Conservation (phyloP, 2,329 filamentous ascomycete genomes). For the Claviceps sp. region DNA sequence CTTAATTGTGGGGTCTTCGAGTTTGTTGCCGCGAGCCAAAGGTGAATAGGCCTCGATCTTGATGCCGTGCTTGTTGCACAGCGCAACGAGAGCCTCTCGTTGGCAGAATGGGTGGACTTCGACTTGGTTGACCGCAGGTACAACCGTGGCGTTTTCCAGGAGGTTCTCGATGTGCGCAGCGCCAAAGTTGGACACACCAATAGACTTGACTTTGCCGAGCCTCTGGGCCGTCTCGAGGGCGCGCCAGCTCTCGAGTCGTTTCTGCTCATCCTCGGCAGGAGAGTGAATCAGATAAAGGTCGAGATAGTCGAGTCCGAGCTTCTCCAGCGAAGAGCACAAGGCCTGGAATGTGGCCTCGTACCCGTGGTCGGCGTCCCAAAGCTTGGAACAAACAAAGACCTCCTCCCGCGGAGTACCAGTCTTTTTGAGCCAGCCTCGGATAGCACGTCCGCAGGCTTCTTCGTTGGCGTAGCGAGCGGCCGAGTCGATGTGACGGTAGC, state of each 20-base stretch:
- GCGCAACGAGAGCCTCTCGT: conserved; percentile 43
- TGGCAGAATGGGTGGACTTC: conserved; percentile 66
- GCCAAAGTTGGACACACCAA: conserved; percentile 72
- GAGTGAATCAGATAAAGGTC: conserved; percentile 56
- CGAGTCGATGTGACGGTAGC: conserved; percentile 41
- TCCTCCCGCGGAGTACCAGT: conserved; percentile 50
- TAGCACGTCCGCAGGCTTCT: conserved; percentile 54
- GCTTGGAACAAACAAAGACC: conserved; percentile 55
- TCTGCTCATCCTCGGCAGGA: conserved; percentile 54
- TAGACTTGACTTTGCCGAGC: conserved; percentile 50
- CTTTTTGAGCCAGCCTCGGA: conserved; percentile 53
- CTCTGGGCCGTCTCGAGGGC: conserved; percentile 55
- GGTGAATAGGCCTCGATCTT: conserved; percentile 45
- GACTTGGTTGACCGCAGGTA: conserved; percentile 64
- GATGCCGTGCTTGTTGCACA: conserved; percentile 43
- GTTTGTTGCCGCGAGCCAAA: conserved; percentile 24
- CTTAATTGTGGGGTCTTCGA: conserved; percentile 46
- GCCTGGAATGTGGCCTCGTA: conserved; percentile 39
- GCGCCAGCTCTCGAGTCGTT: conserved; percentile 59
- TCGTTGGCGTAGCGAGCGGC: conserved; percentile 51
- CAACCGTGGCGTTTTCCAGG: conserved; percentile 40
- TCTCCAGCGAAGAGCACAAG: conserved; percentile 52
- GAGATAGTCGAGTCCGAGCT: conserved; percentile 55
- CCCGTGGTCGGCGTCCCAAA: conserved; percentile 43
- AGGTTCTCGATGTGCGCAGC: conserved; percentile 47